Evolutionary conservation across 192 early-diverging fungal species (phyloP), one percentile per base, ranked within the genome.

Genomic region (Entrophospora sp.): DNA sequence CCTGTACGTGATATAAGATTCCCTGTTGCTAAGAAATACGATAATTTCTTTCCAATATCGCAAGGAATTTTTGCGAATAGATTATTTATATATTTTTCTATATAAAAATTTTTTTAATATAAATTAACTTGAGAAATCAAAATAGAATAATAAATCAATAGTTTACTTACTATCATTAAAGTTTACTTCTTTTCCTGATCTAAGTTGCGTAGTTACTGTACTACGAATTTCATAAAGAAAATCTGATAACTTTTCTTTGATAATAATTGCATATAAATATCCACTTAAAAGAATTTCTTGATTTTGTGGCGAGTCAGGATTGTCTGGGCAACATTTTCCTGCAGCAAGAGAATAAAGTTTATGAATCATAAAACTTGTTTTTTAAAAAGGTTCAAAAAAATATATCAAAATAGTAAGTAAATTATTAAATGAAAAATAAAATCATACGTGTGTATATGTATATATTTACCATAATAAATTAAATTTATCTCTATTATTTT

Each of bases 21-120:
- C 62, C 96, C 96, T 0, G 96, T 98, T n/a, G 96, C 89, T 71
- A 98, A 77, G 76, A 98, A 97, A 76, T 96, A 94, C 46, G 89
- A 84, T 69, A 94, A 77, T 68, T 92, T 93, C 56, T 73, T 65
- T 42, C 96, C 96, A 69, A 98, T 78, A n/a, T n/a, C n/a, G n/a
- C n/a, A n/a, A n/a, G n/a, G n/a, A n/a, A n/a, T n/a, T n/a, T n/a
- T n/a, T n/a, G n/a, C n/a, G n/a, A n/a, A n/a, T n/a, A n/a, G n/a
- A n/a, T n/a, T n/a, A n/a, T n/a, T n/a, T n/a, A n/a, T n/a, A n/a
- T n/a, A n/a, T n/a, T n/a, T n/a, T n/a, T n/a, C n/a, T n/a, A n/a
- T n/a, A n/a, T n/a, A n/a, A n/a, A n/a, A n/a, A n/a, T n/a, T n/a
- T n/a, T n/a, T n/a, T n/a, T n/a, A n/a, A n/a, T n/a, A n/a, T n/a